A percentile compares a stretch with the other conserved stretches of the same genome.
Conservation (phyloP, 306 rosid species). For the Prunus mume region DNA sequence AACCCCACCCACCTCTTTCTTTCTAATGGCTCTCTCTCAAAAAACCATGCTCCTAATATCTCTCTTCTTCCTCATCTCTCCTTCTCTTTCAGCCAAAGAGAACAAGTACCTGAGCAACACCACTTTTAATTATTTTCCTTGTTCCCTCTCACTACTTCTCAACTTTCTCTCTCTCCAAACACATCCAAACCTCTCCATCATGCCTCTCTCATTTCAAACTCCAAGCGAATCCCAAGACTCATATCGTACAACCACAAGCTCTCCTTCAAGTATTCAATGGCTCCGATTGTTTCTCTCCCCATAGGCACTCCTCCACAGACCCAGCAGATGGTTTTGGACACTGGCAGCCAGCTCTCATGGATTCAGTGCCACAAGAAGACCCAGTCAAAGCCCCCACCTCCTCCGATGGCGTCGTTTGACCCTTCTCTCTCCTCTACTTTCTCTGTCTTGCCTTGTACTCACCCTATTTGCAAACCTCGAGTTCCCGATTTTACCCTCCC, state of each 20-base stretch:
- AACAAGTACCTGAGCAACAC: slow-evolving; percentile 7
- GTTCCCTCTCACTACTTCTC: slow-evolving; percentile 44
- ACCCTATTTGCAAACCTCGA: slow-evolving; percentile 82
- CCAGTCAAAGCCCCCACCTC: background rate
- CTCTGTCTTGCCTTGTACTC: slow-evolving; percentile 63
- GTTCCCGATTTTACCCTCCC: slow-evolving; percentile 90
- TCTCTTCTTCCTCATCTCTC: slow-evolving; percentile 12
- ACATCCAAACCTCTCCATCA: slow-evolving; percentile 16
- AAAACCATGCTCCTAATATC: slow-evolving; percentile 15
- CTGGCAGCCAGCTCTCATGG: slow-evolving; percentile 92
- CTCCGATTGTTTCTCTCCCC: slow-evolving; percentile 60
- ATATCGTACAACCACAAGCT: slow-evolving; percentile 42
- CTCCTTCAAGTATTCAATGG: slow-evolving; percentile 59
- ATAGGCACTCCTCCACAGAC: slow-evolving; percentile 88
- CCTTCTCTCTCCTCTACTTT: slow-evolving; percentile 89
- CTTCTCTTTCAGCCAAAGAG: slow-evolving; percentile 13
- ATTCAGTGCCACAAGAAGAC: slow-evolving; percentile 60
- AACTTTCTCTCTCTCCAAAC: slow-evolving; percentile 28
- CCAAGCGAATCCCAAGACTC: background rate
- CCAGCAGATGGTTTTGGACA: slow-evolving; percentile 76
- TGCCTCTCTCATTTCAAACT: slow-evolving; percentile 26
- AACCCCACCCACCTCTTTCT: background rate
- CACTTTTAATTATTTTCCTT: slow-evolving; percentile 43
- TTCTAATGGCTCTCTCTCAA: slow-evolving; percentile 32
- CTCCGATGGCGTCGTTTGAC: slow-evolving; percentile 53